These are phyloP conservation scores for Lentinus brumalis DNA, from an alignment of 768 basidiomycete genomes.

Conservation along the genomic window DNA sequence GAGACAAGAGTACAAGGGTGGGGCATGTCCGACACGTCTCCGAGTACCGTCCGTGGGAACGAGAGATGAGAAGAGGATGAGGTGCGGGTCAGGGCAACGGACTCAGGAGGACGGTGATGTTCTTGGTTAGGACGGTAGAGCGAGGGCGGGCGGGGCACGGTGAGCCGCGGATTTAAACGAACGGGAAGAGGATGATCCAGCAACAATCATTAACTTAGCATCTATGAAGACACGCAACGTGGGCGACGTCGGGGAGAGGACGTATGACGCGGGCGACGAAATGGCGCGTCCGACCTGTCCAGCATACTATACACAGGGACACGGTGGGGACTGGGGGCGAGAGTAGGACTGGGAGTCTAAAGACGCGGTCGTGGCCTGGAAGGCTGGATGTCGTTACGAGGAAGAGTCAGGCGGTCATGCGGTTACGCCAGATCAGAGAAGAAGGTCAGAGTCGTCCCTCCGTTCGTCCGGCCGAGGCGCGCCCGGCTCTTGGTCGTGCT, in stretches of 20 bases:
- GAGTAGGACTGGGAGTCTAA: conserved; percentile 4
- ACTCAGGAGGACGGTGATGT: neutral
- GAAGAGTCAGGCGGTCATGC: neutral
- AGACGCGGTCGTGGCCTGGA: conserved; percentile 7
- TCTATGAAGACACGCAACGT: neutral
- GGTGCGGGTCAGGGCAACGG: neutral
- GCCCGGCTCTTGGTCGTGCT: conserved; percentile 26
- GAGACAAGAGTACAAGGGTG: neutral
- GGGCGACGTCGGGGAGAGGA: neutral
- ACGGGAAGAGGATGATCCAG: neutral
- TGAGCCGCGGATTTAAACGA: neutral
- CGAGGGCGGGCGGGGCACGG: neutral
- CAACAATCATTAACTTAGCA: neutral
- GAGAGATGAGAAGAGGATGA: neutral
- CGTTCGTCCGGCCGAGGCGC: conserved; percentile 6
- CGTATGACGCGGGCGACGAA: neutral
- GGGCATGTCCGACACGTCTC: neutral
- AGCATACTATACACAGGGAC: conserved; percentile 10
- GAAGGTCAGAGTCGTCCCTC: conserved; percentile 8
- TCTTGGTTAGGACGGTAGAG: too few relatives aligned
- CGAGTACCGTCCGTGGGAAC: neutral
- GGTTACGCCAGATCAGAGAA: neutral
- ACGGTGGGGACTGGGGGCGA: neutral
- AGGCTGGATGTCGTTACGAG: conserved; percentile 16
- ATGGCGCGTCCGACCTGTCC: neutral